phyloP scores from a whole-genome alignment of 345 rosid genomes.

The Leavenworthia alabamica region DNA sequence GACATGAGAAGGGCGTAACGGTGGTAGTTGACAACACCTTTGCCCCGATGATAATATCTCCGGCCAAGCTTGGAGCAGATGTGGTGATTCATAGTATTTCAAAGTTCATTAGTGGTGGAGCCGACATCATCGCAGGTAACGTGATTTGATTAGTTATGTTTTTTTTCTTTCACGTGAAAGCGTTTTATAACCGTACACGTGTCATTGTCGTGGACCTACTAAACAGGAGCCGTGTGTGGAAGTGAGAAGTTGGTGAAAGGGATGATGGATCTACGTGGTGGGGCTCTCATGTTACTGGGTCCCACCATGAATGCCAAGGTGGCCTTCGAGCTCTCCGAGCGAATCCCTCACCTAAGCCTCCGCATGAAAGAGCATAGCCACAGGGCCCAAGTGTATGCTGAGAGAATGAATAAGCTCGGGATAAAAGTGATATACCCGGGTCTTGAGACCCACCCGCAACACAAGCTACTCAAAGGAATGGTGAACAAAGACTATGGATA shows the following conservation, averaged over 20 bases:
- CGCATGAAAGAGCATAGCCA: slow-evolving; percentile 85
- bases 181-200: slow-evolving; percentile 24
- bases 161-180: slow-evolving; percentile 9
- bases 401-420: slow-evolving; percentile 62
- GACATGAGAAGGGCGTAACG: slow-evolving; percentile 66
- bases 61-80: slow-evolving; percentile 87
- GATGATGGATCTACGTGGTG: slow-evolving; percentile 94
- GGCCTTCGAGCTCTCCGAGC: slow-evolving; percentile 77
- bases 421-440: slow-evolving; percentile 82
- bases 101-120: slow-evolving; percentile 94
- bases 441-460: slow-evolving; percentile 73
- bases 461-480: slow-evolving; percentile 49
- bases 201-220: slow-evolving; percentile 17
- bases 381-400: slow-evolving; percentile 60
- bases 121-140: slow-evolving; percentile 86
- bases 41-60: slow-evolving; percentile 86
- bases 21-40: slow-evolving; percentile 93
- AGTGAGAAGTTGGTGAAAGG: slow-evolving; percentile 72
- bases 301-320: slow-evolving; percentile 98
- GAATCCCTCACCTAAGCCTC: slow-evolving; percentile 77
- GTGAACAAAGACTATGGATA: slow-evolving; percentile 71
- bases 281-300: slow-evolving; percentile 80
- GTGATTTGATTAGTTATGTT: slow-evolving; percentile 12
- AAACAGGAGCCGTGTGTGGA: slow-evolving; percentile 82
- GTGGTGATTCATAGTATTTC: slow-evolving; percentile 90